Base-by-base conservation (phyloP, 164 flowering plant genomes). In the Annona squamosa region DNA sequence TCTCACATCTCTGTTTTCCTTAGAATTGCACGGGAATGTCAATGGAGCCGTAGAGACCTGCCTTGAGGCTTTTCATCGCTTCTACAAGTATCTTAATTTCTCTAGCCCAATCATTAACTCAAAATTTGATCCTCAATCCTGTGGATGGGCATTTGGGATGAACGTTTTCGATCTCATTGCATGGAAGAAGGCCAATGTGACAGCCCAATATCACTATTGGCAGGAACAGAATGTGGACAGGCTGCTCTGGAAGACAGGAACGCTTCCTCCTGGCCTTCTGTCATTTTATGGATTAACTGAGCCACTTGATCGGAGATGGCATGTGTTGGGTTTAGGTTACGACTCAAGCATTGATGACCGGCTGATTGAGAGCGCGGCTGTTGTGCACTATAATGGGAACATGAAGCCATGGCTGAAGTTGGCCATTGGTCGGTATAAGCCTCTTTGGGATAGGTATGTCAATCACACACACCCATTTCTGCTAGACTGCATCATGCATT, bases 31-130 rank as follows among this genome's bases (percentile, higher is more conserved):
- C 76, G 95, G 95, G 47, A 90, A 89, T 77, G 97, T 88, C 64
- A 92, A 92, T 80, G 97, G 97, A 64, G 97, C 94, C 0, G 97
- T 92, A 57, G 97, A 92, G 74, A 92, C 97, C 26, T 90, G 97
- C 75, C 90, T 92, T 9, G 97, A 92, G 80, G 85, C 93, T 7
- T 92, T 87, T 76, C 97, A 92, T 74, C 90, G 95, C 12, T 88
- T 81, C 82, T 89, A 90, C 80, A 92, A 90, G 77, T 92, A 89
- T 73, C 87, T 92, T 65, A 92, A 92, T 69, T 92, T 92, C 80
- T 89, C 97, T 56, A 87, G 85, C 71, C 83, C 93, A 48, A 65
- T 82, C 67, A 87, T 92, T 79, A 85, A 92, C 84, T 82, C 93
- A 41, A 89, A 85, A 75, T 83, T 89, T 80, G 95, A 92, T 71